phyloP scores from a whole-genome alignment of 164 flowering plant genomes.

The Santalum album region DNA sequence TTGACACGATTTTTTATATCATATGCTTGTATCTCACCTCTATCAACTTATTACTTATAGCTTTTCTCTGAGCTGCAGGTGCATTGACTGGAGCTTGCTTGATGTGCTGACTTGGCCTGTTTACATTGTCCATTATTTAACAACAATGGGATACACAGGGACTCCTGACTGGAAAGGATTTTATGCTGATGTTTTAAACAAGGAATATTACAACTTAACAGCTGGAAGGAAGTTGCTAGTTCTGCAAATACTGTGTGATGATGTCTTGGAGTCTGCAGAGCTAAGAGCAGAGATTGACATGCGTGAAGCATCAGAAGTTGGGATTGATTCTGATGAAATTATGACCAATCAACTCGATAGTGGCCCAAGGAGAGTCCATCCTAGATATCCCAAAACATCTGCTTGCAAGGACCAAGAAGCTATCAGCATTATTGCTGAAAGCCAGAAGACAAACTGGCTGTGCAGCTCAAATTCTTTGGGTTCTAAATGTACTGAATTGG shows the following conservation, averaged over 20 bases:
- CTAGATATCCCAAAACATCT: conserved; percentile 61
- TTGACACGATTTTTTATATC: too few relatives aligned
- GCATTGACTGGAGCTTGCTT: conserved; percentile 80
- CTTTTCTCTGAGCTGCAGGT: conserved; percentile 33
- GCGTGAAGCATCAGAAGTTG: conserved; percentile 65
- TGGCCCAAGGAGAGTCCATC: conserved; percentile 67
- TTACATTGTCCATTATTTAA: conserved; percentile 57
- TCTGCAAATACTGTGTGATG: conserved; percentile 85
- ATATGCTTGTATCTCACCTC: too few relatives aligned
- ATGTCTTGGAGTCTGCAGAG: conserved; percentile 59
- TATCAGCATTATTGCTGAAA: conserved; percentile 25
- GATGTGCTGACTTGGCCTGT: conserved; percentile 90
- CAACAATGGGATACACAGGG: conserved; percentile 46
- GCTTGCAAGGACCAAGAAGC: conserved; percentile 47
- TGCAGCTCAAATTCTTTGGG: conserved; percentile 14
- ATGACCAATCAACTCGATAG: conserved; percentile 20
- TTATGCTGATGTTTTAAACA: conserved; percentile 34
- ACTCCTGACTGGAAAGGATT: conserved; percentile 57
- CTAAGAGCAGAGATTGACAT: conserved; percentile 71
- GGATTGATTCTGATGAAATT: conserved; percentile 35
- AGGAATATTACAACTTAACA: conserved; percentile 65
- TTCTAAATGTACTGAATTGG: conserved; percentile 17
- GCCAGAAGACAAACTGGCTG: conserved; percentile 16
- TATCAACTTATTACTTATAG: too few relatives aligned
- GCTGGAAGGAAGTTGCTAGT: conserved; percentile 49